phyloP scores from a whole-genome alignment of 164 flowering plant species.

The Brasenia schreberi region DNA sequence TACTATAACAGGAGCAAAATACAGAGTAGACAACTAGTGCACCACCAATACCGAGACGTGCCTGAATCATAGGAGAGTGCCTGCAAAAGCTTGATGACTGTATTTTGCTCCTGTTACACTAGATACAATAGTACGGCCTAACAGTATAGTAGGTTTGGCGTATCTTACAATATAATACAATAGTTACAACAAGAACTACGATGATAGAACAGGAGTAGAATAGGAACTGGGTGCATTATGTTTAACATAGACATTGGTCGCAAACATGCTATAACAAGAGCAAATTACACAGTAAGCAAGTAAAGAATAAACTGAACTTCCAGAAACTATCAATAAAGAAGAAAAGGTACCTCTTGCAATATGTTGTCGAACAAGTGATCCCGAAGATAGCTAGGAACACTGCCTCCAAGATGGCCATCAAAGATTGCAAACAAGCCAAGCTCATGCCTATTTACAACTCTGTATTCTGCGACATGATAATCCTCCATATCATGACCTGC shows the following conservation, averaged over 20 bases:
- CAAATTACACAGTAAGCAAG: background rate
- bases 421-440: conserved; percentile 61
- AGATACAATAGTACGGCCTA: too few species aligned
- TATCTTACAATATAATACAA: too few species aligned
- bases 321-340: background rate
- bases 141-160: too few species aligned
- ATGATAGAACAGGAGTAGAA: background rate
- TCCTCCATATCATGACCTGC: conserved; percentile 67
- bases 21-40: too few species aligned
- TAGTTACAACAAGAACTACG: background rate
- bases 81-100: too few species aligned
- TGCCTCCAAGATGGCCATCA: conserved; percentile 60
- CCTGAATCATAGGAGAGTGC: too few species aligned
- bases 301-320: background rate
- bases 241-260: background rate
- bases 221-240: background rate
- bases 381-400: conserved; percentile 39
- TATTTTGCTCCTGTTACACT: too few species aligned
- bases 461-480: conserved; percentile 51
- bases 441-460: conserved; percentile 22
- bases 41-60: too few species aligned
- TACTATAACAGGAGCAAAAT: too few species aligned
- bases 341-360: conserved; percentile 34
- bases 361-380: conserved; percentile 47
- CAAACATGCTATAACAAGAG: background rate